Percentiles rank a stretch among this genome's conserved stretches.
phyloP scores from a whole-genome alignment of 2,329 filamentous ascomycete species.

The Lachnellula suecica region DNA sequence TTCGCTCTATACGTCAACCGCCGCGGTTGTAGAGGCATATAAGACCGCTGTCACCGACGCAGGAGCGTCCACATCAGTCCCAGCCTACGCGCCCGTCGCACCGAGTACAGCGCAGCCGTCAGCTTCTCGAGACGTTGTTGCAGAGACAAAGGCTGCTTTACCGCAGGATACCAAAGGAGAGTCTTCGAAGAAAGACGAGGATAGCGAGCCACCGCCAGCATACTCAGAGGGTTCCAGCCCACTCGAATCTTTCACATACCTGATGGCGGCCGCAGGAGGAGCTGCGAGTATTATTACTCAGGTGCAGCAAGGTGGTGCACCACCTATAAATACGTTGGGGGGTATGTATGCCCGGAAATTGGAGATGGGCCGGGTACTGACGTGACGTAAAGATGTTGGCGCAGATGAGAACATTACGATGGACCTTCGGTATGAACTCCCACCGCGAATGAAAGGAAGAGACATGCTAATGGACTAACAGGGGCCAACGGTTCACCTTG shows the following conservation, averaged over 20 bases:
- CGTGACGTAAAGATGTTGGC: slow-evolving; percentile 61
- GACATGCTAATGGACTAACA: slow-evolving; percentile 42
- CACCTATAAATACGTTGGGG: slow-evolving; percentile 85
- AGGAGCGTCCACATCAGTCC: slow-evolving; percentile 40
- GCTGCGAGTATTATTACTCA: slow-evolving; percentile 99
- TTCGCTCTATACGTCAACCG: slow-evolving; percentile 52
- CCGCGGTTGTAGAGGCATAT: slow-evolving; percentile 37
- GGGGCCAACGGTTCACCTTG: slow-evolving; percentile 89
- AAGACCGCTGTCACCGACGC: slow-evolving; percentile 37
- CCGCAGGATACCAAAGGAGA: slow-evolving; percentile 79
- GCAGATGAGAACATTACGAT: slow-evolving; percentile 93
- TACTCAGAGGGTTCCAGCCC: slow-evolving; percentile 95
- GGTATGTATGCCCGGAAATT: slow-evolving; percentile 50
- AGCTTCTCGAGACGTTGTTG: slow-evolving; percentile 47
- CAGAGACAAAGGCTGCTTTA: slow-evolving; percentile 82
- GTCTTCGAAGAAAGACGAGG: slow-evolving; percentile 72
- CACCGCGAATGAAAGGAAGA: not conserved
- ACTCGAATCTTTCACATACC: slow-evolving; percentile 87
- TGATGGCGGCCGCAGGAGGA: slow-evolving; percentile 97
- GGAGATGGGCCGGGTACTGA: slow-evolving; percentile 4
- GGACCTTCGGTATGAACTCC: slow-evolving; percentile 74
- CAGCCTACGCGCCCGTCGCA: slow-evolving; percentile 52
- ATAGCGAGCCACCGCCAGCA: slow-evolving; percentile 90
- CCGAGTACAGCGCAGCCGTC: slow-evolving; percentile 33
- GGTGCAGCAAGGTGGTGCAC: slow-evolving; percentile 86